Evolutionary conservation across 805 yeast species (phyloP).

Genomic region (Teunomyces atbi): DNA sequence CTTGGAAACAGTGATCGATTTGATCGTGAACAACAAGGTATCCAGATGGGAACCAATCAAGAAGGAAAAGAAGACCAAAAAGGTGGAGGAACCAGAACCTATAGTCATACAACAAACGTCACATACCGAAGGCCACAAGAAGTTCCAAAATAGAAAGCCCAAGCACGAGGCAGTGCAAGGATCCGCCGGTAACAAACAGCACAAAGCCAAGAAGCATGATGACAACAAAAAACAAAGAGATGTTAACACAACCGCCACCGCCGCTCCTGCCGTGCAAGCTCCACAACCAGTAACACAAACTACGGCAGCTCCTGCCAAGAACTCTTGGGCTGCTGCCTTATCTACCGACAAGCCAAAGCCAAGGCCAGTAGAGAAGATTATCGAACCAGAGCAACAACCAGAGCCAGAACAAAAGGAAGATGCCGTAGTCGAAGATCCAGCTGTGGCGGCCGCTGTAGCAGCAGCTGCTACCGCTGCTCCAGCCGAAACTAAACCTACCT

Average conservation of each 20-base stretch:
- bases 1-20: constrained; percentile 76
- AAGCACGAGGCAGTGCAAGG: constrained; percentile 3
- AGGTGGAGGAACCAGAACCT: constrained; percentile 11
- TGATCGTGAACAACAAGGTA: constrained; percentile 87
- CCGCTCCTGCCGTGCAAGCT: constrained; percentile 17
- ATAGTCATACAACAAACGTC: constrained; percentile 6
- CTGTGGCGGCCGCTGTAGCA: constrained; percentile 8
- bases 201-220: constrained; percentile 5
- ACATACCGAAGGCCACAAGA: constrained; percentile 2
- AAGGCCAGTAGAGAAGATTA: constrained; percentile 17
- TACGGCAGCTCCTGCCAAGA: constrained; percentile 19
- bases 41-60: constrained; percentile 93
- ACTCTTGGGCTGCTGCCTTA: constrained; percentile 48
- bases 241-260: constrained; percentile 9
- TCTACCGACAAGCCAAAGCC: constrained; percentile 34
- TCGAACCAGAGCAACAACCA: constrained; percentile 11
- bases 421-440: constrained; percentile 4
- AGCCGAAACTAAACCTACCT: constrained; percentile 14
- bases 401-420: constrained; percentile 13
- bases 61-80: constrained; percentile 53
- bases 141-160: constrained; percentile 1
- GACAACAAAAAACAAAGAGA: constrained; percentile 7
- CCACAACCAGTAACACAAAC: constrained; percentile 16
- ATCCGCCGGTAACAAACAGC: not conserved
- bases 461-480: constrained; percentile 8